phyloP scores from a whole-genome alignment of 768 basidiomycete genomes.

The Sporobolomyces pararoseus region DNA sequence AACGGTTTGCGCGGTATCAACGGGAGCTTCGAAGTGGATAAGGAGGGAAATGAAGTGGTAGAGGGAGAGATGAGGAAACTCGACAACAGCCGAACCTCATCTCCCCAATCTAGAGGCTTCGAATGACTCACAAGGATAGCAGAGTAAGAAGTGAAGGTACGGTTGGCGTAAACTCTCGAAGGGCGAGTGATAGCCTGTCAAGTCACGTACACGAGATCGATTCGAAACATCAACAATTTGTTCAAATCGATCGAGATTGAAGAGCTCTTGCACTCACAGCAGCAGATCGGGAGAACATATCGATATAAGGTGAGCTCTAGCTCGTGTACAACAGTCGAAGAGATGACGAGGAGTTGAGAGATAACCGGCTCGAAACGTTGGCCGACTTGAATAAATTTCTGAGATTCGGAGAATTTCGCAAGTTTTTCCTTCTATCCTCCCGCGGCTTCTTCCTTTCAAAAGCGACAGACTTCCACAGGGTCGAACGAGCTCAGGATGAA shows the following conservation, averaged over 20 bases:
- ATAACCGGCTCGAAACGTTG: no score
- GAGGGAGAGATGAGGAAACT: neutral
- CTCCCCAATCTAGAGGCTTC: neutral
- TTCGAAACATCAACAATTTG: neutral
- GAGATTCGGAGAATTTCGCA: no score
- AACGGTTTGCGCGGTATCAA: neutral
- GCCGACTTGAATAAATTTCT: no score
- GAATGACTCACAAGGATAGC: constrained; percentile 27
- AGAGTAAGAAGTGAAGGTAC: constrained; percentile 33
- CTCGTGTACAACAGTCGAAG: no score
- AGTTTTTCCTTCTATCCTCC: no score
- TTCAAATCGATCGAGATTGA: no score
- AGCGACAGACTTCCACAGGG: no score
- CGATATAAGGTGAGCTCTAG: neutral
- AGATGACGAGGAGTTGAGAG: no score
- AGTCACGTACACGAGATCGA: neutral
- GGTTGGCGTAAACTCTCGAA: constrained; percentile 26
- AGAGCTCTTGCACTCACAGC: constrained; percentile 5
- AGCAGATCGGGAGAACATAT: constrained; percentile 33
- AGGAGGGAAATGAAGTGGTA: neutral
- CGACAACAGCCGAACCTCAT: neutral
- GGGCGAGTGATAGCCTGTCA: constrained; percentile 19
- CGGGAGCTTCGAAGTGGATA: neutral
- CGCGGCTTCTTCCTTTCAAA: no score
- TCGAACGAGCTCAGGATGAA: no score